A percentile compares a stretch with the other conserved stretches of the same genome.
Evolutionary conservation across 176 grass and related monocot species (phyloP).

Genomic region (Poa annua): DNA sequence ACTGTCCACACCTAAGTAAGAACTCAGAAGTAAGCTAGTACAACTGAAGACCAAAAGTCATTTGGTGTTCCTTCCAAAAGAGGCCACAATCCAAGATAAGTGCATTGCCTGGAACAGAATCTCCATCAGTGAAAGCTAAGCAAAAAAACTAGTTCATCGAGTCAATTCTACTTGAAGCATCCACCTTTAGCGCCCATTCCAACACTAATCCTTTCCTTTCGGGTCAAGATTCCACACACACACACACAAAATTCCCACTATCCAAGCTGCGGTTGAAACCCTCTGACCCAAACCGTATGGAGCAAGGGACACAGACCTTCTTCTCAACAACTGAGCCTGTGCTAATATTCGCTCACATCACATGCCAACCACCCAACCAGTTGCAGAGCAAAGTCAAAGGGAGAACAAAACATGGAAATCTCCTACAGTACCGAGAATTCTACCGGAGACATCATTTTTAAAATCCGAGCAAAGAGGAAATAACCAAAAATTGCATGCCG

Average conservation of each 20-base stretch:
- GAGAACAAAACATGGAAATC: not conserved
- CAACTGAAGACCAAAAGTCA: not conserved
- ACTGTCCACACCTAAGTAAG: not conserved
- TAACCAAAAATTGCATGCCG: not conserved
- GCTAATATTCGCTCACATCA: conserved; percentile 33
- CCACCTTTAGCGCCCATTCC: not conserved
- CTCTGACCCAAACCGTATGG: conserved; percentile 14
- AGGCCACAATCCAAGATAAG: not conserved
- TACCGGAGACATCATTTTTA: not conserved
- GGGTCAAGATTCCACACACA: conserved; percentile 42
- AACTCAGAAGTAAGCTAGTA: conserved; percentile 1
- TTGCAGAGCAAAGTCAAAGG: not conserved
- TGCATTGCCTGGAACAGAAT: conserved; percentile 2
- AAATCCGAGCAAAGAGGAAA: not conserved
- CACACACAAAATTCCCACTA: conserved; percentile 34
- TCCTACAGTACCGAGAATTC: not conserved
- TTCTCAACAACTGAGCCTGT: conserved; percentile 29
- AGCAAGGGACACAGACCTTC: not conserved
- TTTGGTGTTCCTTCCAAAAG: not conserved
- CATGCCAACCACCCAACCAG: conserved; percentile 42
- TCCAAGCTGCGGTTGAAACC: conserved; percentile 34
- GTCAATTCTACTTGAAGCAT: conserved; percentile 40
- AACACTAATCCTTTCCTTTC: conserved; percentile 44
- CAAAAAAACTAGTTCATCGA: conserved; percentile 13
- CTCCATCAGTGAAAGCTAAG: not conserved